These are phyloP conservation scores for Apiotrichum gracile DNA, from an alignment of 1,284 basidiomycete species.

Conservation along the genomic window DNA sequence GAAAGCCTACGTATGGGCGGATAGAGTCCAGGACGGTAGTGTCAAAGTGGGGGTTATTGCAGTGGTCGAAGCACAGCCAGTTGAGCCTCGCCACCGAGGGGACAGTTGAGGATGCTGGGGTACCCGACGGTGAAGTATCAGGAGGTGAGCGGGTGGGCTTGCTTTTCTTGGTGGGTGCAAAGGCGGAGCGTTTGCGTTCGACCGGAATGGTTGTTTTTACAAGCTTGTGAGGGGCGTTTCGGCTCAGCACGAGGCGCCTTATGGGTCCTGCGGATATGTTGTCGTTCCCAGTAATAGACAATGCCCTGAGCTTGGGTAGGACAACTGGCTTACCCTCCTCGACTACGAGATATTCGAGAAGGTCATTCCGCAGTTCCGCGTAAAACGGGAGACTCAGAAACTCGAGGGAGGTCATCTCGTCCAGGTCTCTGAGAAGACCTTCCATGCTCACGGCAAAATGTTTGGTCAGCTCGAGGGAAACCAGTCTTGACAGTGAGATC, in stretches of 20 bases:
- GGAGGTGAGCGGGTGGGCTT: background rate
- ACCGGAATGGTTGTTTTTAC: background rate
- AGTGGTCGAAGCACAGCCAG: constrained; percentile 37
- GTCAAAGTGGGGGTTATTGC: constrained; percentile 23
- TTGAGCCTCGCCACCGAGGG: constrained; percentile 14
- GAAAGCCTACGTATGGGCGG: constrained; percentile 20
- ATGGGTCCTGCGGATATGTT: constrained; percentile 21
- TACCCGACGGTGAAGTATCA: background rate
- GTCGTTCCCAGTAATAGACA: constrained; percentile 25
- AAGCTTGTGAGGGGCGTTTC: background rate
- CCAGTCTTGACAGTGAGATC: constrained; percentile 13
- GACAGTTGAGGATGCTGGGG: background rate
- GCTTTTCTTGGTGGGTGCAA: background rate
- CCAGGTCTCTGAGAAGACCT: too few relatives aligned
- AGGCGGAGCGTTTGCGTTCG: background rate
- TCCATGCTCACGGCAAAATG: constrained; percentile 16
- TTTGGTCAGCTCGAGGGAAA: constrained; percentile 26
- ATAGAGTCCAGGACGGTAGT: constrained; percentile 13
- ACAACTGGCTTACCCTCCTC: constrained; percentile 8
- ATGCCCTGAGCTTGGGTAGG: constrained; percentile 27
- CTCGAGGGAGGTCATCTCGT: constrained; percentile 17
- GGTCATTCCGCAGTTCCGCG: constrained; percentile 19
- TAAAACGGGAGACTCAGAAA: constrained; percentile 28
- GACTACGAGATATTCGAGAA: constrained; percentile 24
- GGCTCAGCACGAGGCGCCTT: constrained; percentile 17